These are phyloP conservation scores for Ceratocystis variospora DNA, from an alignment of 2,329 filamentous ascomycete species.

Conservation along the genomic window DNA sequence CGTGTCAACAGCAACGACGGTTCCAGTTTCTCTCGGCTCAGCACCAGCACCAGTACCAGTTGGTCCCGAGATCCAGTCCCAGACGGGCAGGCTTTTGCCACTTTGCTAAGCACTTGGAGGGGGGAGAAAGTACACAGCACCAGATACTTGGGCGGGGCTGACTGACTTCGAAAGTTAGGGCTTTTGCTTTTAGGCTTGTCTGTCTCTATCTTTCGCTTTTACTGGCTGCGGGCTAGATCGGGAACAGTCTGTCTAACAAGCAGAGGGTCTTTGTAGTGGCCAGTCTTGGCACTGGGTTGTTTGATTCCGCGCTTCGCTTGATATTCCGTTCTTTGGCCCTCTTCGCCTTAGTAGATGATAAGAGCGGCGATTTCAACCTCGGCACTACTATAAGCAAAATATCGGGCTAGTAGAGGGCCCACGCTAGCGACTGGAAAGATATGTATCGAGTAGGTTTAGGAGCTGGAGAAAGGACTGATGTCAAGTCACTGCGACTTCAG, in stretches of 20 bases:
- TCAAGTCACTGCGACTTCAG: neutral
- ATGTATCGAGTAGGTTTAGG: neutral
- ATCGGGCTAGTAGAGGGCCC: neutral
- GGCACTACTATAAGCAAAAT: neutral
- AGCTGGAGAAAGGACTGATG: neutral
- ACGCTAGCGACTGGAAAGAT: neutral
- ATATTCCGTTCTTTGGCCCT: neutral
- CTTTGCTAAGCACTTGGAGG: constrained; percentile 2
- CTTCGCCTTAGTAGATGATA: neutral
- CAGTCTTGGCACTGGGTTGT: neutral
- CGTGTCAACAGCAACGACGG: neutral
- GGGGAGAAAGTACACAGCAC: neutral
- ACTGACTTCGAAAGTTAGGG: no score
- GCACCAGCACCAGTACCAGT: neutral
- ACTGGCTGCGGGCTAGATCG: neutral
- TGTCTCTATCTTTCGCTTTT: neutral
- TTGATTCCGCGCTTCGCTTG: neutral
- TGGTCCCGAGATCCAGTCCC: neutral
- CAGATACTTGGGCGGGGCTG: neutral
- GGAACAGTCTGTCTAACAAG: neutral
- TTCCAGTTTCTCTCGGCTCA: neutral
- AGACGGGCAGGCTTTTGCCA: neutral
- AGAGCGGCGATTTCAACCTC: neutral
- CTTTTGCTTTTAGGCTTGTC: neutral
- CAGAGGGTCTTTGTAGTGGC: neutral